Evolutionary conservation across 495 filamentous ascomycete species (phyloP).

Genomic region (Ramalina intermedia): DNA sequence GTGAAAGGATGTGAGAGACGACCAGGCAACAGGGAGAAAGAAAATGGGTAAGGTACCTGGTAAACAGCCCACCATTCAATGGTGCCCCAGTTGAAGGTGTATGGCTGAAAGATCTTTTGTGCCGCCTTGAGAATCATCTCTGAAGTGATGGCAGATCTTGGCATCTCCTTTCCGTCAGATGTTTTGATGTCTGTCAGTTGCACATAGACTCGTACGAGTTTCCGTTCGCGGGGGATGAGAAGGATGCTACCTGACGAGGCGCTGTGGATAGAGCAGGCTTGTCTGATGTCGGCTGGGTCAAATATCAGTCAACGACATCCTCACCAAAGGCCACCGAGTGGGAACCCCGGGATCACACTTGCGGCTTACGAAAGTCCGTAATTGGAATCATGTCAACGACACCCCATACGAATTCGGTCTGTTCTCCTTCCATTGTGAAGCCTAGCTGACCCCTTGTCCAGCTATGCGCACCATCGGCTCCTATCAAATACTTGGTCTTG

Average conservation of each 20-base stretch:
- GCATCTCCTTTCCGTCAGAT: too few relatives aligned
- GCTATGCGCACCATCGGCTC: too few relatives aligned
- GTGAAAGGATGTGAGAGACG: constrained; percentile 5
- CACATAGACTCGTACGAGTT: constrained; percentile 54
- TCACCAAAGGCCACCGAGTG: background rate
- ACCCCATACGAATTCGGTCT: too few relatives aligned
- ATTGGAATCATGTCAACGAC: constrained; percentile 15
- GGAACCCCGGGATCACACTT: too few relatives aligned
- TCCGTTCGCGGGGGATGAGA: constrained; percentile 53
- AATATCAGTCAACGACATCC: background rate
- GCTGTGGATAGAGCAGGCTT: constrained; percentile 52
- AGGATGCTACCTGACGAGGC: constrained; percentile 49
- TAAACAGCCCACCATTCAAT: constrained; percentile 56
- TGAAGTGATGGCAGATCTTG: constrained; percentile 33
- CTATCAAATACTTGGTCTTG: too few relatives aligned
- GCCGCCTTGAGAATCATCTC: constrained; percentile 44
- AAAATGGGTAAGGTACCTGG: constrained; percentile 4
- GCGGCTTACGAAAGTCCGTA: constrained; percentile 31
- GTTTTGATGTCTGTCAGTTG: constrained; percentile 40
- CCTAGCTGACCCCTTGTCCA: too few relatives aligned
- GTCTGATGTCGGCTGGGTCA: constrained; percentile 43
- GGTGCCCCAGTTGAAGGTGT: constrained; percentile 43
- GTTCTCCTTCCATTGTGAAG: too few relatives aligned
- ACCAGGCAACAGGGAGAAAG: too few relatives aligned
- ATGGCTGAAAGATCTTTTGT: constrained; percentile 43